Evolutionary conservation across 1,284 basidiomycete species (phyloP).

Genomic region (Ganoderma multipileum): DNA sequence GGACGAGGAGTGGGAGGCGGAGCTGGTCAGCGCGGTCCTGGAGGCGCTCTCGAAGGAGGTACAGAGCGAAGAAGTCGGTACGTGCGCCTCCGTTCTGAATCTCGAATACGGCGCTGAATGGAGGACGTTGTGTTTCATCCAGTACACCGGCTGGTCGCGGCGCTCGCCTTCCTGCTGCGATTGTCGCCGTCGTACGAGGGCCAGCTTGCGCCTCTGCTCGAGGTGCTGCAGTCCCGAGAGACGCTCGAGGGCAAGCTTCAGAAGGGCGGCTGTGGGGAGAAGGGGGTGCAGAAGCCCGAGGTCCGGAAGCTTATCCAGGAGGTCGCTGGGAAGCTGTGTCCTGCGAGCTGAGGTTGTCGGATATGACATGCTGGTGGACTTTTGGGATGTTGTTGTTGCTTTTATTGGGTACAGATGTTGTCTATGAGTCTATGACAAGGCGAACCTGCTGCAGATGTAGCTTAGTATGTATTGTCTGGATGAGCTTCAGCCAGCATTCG

Average conservation of each 20-base stretch:
- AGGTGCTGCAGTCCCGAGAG: constrained; percentile 70
- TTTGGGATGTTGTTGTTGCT: background rate
- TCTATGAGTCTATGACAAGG: background rate
- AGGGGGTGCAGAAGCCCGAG: constrained; percentile 67
- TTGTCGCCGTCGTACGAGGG: constrained; percentile 69
- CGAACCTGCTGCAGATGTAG: background rate
- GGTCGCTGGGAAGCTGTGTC: constrained; percentile 59
- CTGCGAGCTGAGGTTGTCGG: constrained; percentile 6
- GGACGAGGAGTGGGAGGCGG: constrained; percentile 84
- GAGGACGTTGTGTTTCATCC: constrained; percentile 3
- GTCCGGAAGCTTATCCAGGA: constrained; percentile 69
- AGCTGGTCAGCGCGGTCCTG: constrained; percentile 79
- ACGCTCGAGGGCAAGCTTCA: constrained; percentile 60
- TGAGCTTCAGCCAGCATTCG: background rate
- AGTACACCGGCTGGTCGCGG: constrained; percentile 84
- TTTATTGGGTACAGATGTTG: background rate
- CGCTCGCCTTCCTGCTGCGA: constrained; percentile 75
- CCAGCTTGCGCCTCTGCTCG: constrained; percentile 62
- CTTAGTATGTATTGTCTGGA: background rate
- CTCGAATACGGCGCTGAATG: background rate
- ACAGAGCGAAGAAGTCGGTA: constrained; percentile 80
- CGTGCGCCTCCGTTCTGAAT: constrained; percentile 42
- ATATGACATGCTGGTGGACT: background rate
- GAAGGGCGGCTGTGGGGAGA: constrained; percentile 54
- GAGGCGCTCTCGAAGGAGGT: constrained; percentile 77